These are phyloP conservation scores for Solanum infundibuliforme DNA, from an alignment of 257 asterid species.

Conservation along the genomic window DNA sequence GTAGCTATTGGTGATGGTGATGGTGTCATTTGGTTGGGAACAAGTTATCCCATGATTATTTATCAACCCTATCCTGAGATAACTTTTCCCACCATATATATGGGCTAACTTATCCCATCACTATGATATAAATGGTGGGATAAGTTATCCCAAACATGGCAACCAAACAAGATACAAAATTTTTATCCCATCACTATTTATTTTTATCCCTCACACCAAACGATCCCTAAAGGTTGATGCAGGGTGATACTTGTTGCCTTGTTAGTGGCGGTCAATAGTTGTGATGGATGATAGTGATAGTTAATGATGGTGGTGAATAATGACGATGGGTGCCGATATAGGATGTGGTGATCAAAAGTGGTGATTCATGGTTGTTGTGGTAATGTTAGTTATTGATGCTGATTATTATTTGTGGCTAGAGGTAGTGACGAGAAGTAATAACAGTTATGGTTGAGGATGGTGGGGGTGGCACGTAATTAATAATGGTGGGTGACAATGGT, in stretches of 20 bases:
- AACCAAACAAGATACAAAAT: neutral
- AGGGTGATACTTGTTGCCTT: neutral
- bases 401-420: neutral
- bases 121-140: neutral
- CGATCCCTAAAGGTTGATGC: neutral
- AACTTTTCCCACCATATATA: neutral
- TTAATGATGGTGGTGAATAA: neutral
- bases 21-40: neutral
- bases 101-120: neutral
- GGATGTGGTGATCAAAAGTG: neutral
- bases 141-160: neutral
- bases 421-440: neutral
- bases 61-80: no score
- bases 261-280: neutral
- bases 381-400: neutral
- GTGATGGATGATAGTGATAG: neutral
- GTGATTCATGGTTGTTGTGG: neutral
- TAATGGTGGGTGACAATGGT: neutral
- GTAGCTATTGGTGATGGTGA: neutral
- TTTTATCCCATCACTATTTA: neutral
- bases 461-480: neutral
- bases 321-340: neutral
- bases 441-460: neutral
- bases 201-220: neutral
- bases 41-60: neutral